Percentiles rank a stretch among this genome's conserved stretches.
Conservation (phyloP, 2,329 filamentous ascomycete genomes). For the Coleophoma crateriformis region DNA sequence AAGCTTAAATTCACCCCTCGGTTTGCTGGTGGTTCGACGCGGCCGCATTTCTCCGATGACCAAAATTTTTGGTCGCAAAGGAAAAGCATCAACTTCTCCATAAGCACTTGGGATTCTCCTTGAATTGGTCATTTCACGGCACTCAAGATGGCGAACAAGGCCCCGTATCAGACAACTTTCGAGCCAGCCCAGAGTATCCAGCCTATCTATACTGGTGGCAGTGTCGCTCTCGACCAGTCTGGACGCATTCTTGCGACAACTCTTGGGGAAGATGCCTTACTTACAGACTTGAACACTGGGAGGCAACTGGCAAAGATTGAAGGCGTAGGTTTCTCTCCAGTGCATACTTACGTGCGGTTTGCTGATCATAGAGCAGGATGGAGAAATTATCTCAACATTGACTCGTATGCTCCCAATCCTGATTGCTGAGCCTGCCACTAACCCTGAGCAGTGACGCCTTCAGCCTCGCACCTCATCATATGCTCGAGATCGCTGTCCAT, state of each 20-base stretch:
- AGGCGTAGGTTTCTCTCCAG: conserved; percentile 50
- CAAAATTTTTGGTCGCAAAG: background rate
- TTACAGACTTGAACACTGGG: conserved; percentile 81
- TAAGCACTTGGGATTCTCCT: too few species aligned
- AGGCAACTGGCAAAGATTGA: conserved; percentile 80
- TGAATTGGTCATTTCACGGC: too few species aligned
- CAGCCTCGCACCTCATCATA: conserved; percentile 79
- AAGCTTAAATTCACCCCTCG: background rate
- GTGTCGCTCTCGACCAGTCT: conserved; percentile 74
- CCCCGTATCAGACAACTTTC: conserved; percentile 79
- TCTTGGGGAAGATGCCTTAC: conserved; percentile 83
- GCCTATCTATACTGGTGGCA: conserved; percentile 90
- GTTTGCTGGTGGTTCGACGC: background rate
- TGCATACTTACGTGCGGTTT: too few species aligned
- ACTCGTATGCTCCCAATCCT: conserved; percentile 41
- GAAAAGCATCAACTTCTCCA: too few species aligned
- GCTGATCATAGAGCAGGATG: conserved; percentile 48
- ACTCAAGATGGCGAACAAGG: conserved; percentile 51
- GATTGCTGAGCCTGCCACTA: conserved; percentile 10
- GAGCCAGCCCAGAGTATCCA: conserved; percentile 77
- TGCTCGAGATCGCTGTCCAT: conserved; percentile 96
- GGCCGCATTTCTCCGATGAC: too few species aligned
- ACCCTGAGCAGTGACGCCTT: conserved; percentile 65
- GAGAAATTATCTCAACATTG: conserved; percentile 72
- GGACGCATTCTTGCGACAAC: conserved; percentile 81